A percentile compares a stretch with the other conserved stretches of the same genome.
These are phyloP conservation scores for Termitomyces sp. DNA, from an alignment of 768 basidiomycete species.

Conservation along the genomic window DNA sequence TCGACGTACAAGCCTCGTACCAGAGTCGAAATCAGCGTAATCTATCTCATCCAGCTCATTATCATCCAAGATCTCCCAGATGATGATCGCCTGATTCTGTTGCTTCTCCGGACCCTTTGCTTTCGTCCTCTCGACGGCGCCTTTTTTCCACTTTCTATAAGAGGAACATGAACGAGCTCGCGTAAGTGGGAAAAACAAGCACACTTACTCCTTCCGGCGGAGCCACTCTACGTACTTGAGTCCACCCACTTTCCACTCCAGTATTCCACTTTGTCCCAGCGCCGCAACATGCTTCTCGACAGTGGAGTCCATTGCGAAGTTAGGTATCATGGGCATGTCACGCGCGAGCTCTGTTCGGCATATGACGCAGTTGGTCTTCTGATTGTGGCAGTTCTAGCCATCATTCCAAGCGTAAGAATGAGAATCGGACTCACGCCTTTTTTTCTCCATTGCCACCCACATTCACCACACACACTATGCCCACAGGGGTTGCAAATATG, in stretches of 20 bases:
- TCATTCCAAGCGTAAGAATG: constrained; percentile 1
- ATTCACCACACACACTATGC: constrained; percentile 67
- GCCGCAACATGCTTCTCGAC: constrained; percentile 58
- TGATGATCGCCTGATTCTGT: neutral
- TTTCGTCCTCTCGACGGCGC: constrained; percentile 20
- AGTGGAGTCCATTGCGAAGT: constrained; percentile 54
- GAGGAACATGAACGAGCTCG: neutral
- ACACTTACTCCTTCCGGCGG: constrained; percentile 47
- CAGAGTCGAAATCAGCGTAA: neutral
- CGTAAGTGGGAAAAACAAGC: neutral
- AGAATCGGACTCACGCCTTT: constrained; percentile 37
- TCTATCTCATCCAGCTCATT: neutral
- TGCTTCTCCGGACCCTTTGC: constrained; percentile 1
- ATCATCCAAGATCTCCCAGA: constrained; percentile 1
- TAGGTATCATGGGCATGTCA: constrained; percentile 51
- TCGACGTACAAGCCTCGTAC: constrained; percentile 2
- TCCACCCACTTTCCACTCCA: constrained; percentile 51
- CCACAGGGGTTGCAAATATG: constrained; percentile 70
- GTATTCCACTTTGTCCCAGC: constrained; percentile 33
- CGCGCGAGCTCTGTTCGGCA: constrained; percentile 47
- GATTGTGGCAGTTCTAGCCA: constrained; percentile 1
- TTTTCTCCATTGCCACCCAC: constrained; percentile 54
- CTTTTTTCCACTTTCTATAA: constrained; percentile 32
- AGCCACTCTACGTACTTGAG: constrained; percentile 44
- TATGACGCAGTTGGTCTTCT: constrained; percentile 47